These are phyloP conservation scores for Amyloporia xantha DNA, from an alignment of 768 basidiomycete genomes.

Conservation along the genomic window DNA sequence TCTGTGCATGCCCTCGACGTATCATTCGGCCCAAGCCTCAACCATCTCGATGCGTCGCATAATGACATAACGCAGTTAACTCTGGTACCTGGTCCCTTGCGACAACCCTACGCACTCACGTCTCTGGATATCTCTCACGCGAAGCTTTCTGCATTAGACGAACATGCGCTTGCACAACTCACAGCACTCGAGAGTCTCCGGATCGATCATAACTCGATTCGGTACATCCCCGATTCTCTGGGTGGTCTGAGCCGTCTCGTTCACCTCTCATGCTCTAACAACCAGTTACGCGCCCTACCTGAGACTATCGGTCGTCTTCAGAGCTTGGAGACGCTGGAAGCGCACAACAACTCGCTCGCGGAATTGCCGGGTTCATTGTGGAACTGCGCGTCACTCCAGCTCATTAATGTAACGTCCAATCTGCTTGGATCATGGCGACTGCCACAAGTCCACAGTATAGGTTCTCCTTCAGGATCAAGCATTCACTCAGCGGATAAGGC, in stretches of 20 bases:
- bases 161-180: slow-evolving; percentile 65
- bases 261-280: slow-evolving; percentile 84
- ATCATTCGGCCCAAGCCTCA: slow-evolving; percentile 59
- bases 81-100: slow-evolving; percentile 45
- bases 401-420: slow-evolving; percentile 88
- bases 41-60: slow-evolving; percentile 67
- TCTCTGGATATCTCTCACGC: slow-evolving; percentile 81
- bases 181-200: slow-evolving; percentile 63
- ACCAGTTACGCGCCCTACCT: slow-evolving; percentile 74
- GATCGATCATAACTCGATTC: slow-evolving; percentile 84
- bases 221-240: slow-evolving; percentile 75
- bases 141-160: slow-evolving; percentile 80
- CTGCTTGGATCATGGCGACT: slow-evolving; percentile 67
- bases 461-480: neutral
- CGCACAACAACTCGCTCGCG: slow-evolving; percentile 84
- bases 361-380: slow-evolving; percentile 74
- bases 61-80: slow-evolving; percentile 86
- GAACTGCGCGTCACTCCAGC: slow-evolving; percentile 67
- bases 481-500: neutral
- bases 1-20: slow-evolving; percentile 74
- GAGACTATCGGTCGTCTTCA: slow-evolving; percentile 67
- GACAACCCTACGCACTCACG: slow-evolving; percentile 54
- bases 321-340: slow-evolving; percentile 71
- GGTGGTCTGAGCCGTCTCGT: slow-evolving; percentile 67
- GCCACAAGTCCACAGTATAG: slow-evolving; percentile 36